Percentiles rank a stretch among this genome's conserved stretches.
These are phyloP conservation scores for Sclerospora graminicola DNA, from an alignment of 352 stramenopile species.

Conservation along the genomic window DNA sequence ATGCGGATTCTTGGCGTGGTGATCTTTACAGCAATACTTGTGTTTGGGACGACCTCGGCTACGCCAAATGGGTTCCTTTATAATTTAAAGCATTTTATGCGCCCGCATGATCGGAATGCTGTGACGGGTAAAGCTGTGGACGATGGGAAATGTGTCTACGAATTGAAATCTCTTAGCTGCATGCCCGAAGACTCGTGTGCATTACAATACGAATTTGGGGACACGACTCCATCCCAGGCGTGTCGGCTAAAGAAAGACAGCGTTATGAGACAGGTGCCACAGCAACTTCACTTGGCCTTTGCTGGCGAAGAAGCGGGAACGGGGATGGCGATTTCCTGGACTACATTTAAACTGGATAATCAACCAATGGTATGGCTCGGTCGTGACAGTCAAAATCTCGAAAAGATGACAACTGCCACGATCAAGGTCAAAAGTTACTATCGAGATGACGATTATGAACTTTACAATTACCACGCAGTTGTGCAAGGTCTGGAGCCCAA, in stretches of 20 bases:
- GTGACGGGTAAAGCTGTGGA: no score
- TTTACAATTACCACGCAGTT: constrained; percentile 25
- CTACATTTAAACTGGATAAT: constrained; percentile 19
- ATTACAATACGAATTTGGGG: constrained; percentile 33
- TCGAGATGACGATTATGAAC: no score
- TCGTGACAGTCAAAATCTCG: constrained; percentile 3
- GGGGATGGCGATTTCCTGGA: no score
- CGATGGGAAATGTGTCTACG: constrained; percentile 28
- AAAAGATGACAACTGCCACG: constrained; percentile 7
- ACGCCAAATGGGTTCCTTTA: no score
- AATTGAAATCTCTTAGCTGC: constrained; percentile 21
- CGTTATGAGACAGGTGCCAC: constrained; percentile 20
- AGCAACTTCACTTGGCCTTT: no score
- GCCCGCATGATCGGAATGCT: no score
- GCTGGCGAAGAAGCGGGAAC: no score
- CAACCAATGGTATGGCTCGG: constrained; percentile 37
- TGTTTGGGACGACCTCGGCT: no score
- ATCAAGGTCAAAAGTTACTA: no score
- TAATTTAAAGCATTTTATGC: no score
- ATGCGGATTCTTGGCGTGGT: no score
- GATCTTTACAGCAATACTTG: no score
- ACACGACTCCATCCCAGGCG: constrained; percentile 32
- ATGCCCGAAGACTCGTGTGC: constrained; percentile 19
- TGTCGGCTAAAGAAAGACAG: constrained; percentile 25
- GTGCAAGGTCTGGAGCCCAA: constrained; percentile 21